Evolutionary conservation across 2,329 filamentous ascomycete species (phyloP).

Genomic region (Colletotrichum orchidophilum): DNA sequence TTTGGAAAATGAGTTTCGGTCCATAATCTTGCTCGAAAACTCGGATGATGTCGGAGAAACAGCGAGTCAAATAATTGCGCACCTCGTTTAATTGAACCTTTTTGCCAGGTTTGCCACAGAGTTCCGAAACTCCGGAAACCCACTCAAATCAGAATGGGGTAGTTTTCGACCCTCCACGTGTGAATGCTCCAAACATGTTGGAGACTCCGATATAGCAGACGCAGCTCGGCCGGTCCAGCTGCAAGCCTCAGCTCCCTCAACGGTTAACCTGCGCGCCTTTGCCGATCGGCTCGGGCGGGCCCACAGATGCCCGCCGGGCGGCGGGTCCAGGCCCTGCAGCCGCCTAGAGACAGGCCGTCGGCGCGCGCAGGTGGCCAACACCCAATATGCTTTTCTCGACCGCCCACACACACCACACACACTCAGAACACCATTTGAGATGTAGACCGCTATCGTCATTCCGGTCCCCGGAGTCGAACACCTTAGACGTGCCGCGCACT

Average conservation of each 20-base stretch:
- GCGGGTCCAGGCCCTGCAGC: constrained; percentile 15
- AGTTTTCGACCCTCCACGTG: neutral
- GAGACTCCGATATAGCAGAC: neutral
- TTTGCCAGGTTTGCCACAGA: neutral
- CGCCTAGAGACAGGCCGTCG: constrained; percentile 19
- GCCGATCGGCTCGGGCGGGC: constrained; percentile 21
- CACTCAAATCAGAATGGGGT: neutral
- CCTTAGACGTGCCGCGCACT: neutral
- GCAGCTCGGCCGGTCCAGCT: neutral
- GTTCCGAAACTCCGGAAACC: neutral
- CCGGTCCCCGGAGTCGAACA: neutral
- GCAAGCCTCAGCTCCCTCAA: neutral
- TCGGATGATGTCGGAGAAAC: neutral
- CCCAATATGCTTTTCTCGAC: neutral
- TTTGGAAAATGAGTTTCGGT: neutral
- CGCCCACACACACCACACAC: neutral
- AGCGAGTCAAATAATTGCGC: neutral
- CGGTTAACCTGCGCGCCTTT: neutral
- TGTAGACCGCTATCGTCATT: neutral
- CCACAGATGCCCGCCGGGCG: constrained; percentile 24
- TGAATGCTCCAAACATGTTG: neutral
- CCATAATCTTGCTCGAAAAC: neutral
- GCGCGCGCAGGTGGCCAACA: constrained; percentile 14
- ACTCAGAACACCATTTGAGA: neutral
- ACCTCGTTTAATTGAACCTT: neutral